Conservation (phyloP, 768 basidiomycete genomes). For the Royoungia palumana region DNA sequence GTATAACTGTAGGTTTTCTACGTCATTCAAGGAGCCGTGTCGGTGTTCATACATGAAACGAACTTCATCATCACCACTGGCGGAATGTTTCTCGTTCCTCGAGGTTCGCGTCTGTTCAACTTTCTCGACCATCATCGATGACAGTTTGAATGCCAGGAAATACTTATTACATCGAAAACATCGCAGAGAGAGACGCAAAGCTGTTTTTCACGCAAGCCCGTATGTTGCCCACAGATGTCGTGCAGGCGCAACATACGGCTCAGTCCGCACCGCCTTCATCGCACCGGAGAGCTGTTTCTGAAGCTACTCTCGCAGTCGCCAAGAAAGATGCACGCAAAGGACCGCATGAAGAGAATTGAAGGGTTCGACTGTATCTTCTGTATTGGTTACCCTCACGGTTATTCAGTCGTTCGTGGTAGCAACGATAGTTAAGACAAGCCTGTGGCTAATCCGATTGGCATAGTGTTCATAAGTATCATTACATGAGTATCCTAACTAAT, state of each 20-base stretch:
- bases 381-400: neutral
- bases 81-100: constrained; percentile 85
- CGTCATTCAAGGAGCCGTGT: constrained; percentile 85
- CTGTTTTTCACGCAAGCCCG: constrained; percentile 93
- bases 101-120: constrained; percentile 51
- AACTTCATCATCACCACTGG: constrained; percentile 76
- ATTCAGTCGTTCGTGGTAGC: neutral
- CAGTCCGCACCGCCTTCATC: constrained; percentile 30
- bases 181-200: constrained; percentile 71
- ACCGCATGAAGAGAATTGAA: neutral
- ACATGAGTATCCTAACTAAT: constrained; percentile 10
- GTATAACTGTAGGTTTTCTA: constrained; percentile 55
- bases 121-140: neutral
- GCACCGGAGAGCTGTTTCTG: constrained; percentile 27
- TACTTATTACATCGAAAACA: constrained; percentile 86
- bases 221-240: constrained; percentile 36
- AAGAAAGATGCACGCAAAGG: constrained; percentile 18
- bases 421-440: neutral
- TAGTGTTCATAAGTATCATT: constrained; percentile 21
- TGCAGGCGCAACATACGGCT: constrained; percentile 23
- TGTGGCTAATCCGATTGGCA: neutral
- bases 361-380: neutral
- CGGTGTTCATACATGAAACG: constrained; percentile 78
- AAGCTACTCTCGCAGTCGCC: constrained; percentile 13
- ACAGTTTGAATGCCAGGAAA: constrained; percentile 55